A percentile compares a stretch with the other conserved stretches of the same genome.
Evolutionary conservation across 345 rosid genomes (phyloP).

Genomic region (Aurinia saxatilis): DNA sequence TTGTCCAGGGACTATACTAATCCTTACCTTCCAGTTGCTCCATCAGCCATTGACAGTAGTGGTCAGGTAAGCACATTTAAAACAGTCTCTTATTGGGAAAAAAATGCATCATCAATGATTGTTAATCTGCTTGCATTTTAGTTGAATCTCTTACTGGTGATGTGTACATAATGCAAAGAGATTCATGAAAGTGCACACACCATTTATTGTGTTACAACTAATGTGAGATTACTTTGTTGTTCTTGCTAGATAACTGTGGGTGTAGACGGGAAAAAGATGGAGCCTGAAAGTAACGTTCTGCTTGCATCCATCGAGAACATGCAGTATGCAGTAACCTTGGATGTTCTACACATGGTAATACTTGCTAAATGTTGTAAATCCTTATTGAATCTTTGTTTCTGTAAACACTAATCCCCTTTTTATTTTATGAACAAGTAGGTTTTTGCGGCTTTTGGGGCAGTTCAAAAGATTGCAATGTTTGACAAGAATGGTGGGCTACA

Average conservation of each 20-base stretch:
- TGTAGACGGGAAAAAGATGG: conserved; percentile 87
- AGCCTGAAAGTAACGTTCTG: conserved; percentile 97
- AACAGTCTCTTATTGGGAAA: background rate
- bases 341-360: conserved; percentile 84
- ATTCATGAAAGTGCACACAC: background rate
- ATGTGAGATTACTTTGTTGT: background rate
- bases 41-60: conserved; percentile 89
- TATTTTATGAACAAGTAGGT: conserved; percentile 42
- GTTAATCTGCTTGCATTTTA: background rate
- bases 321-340: conserved; percentile 99
- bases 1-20: conserved; percentile 88
- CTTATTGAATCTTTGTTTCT: background rate
- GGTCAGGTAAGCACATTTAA: conserved; percentile 43
- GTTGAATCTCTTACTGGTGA: background rate
- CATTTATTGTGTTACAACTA: background rate
- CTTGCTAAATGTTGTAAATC: background rate
- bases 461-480: conserved; percentile 98
- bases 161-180: background rate
- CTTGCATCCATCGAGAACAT: conserved; percentile 99
- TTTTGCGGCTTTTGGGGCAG: conserved; percentile 86
- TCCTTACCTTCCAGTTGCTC: conserved; percentile 93
- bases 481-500: conserved; percentile 96
- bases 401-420: background rate
- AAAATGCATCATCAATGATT: background rate
- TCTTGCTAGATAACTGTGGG: conserved; percentile 56